These are phyloP conservation scores for Tolypocladium paradoxum DNA, from an alignment of 2,329 filamentous ascomycete genomes.

Conservation along the genomic window DNA sequence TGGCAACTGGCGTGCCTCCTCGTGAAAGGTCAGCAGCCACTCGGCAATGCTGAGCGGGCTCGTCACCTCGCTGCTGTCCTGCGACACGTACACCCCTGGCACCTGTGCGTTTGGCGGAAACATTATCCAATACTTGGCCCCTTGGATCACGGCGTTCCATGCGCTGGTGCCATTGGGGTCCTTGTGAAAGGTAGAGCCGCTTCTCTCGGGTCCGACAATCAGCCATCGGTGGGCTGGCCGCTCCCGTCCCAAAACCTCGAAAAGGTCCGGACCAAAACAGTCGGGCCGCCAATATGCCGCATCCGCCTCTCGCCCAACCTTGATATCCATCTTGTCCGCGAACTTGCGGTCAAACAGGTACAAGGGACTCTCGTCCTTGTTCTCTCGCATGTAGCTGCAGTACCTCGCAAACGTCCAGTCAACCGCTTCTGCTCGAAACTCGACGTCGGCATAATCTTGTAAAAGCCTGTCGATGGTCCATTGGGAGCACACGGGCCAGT, in stretches of 20 bases:
- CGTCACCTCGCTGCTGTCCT: slow-evolving; percentile 86
- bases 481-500: slow-evolving; percentile 65
- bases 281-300: slow-evolving; percentile 66
- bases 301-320: slow-evolving; percentile 40
- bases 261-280: slow-evolving; percentile 81
- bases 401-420: slow-evolving; percentile 85
- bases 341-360: slow-evolving; percentile 89
- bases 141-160: slow-evolving; percentile 88
- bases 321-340: slow-evolving; percentile 71
- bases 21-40: slow-evolving; percentile 85
- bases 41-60: slow-evolving; percentile 93
- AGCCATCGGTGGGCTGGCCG: slow-evolving; percentile 87
- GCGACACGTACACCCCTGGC: slow-evolving; percentile 81
- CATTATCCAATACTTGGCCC: slow-evolving; percentile 98
- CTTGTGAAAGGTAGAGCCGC: slow-evolving; percentile 92
- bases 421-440: slow-evolving; percentile 84
- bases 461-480: slow-evolving; percentile 67
- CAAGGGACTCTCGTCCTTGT: slow-evolving; percentile 74
- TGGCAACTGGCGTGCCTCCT: slow-evolving; percentile 61
- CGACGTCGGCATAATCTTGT: slow-evolving; percentile 49
- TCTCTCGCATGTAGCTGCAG: slow-evolving; percentile 69
- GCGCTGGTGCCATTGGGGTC: slow-evolving; percentile 64
- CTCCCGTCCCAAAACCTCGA: slow-evolving; percentile 64
- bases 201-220: slow-evolving; percentile 77
- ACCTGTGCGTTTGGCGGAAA: slow-evolving; percentile 72